Conservation (phyloP, 768 basidiomycete species). For the Plicaturopsis crispa region DNA sequence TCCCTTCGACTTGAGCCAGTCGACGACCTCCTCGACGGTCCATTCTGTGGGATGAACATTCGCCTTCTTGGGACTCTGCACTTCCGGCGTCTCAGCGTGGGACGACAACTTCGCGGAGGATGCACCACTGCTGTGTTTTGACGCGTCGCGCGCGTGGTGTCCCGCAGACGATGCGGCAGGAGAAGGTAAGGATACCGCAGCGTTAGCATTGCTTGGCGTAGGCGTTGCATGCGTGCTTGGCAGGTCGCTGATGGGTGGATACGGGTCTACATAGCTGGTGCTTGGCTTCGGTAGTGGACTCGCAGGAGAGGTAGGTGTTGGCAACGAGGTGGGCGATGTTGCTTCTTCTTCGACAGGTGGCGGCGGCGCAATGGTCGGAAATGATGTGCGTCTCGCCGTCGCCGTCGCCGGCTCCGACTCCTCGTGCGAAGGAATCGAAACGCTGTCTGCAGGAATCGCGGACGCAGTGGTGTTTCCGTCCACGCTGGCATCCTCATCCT, state of each 20-base stretch:
- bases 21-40: conserved; percentile 82
- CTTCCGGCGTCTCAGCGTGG: conserved; percentile 9
- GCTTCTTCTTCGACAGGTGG: conserved; percentile 10
- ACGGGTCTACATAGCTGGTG: conserved; percentile 9
- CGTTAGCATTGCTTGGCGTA: conserved; percentile 13
- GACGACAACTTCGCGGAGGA: conserved; percentile 14
- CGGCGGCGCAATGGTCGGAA: conserved; percentile 10
- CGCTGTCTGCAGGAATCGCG: conserved; percentile 4
- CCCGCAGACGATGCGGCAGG: conserved; percentile 18
- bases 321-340: conserved; percentile 14
- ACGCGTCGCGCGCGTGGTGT: conserved; percentile 20
- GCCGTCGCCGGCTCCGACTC: conserved; percentile 10
- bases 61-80: conserved; percentile 22
- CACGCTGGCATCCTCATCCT: conserved; percentile 52
- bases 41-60: conserved; percentile 58
- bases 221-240: conserved; percentile 14
- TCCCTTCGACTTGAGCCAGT: conserved; percentile 79
- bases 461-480: conserved; percentile 4
- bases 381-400: conserved; percentile 10
- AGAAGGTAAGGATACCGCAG: conserved; percentile 21
- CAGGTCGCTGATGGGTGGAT: conserved; percentile 4
- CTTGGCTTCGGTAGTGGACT: conserved; percentile 11
- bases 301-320: conserved; percentile 20
- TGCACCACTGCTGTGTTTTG: conserved; percentile 35
- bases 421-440: conserved; percentile 5